These are phyloP conservation scores for Tephrocybe sp. DNA, from an alignment of 768 basidiomycete species.

Conservation along the genomic window DNA sequence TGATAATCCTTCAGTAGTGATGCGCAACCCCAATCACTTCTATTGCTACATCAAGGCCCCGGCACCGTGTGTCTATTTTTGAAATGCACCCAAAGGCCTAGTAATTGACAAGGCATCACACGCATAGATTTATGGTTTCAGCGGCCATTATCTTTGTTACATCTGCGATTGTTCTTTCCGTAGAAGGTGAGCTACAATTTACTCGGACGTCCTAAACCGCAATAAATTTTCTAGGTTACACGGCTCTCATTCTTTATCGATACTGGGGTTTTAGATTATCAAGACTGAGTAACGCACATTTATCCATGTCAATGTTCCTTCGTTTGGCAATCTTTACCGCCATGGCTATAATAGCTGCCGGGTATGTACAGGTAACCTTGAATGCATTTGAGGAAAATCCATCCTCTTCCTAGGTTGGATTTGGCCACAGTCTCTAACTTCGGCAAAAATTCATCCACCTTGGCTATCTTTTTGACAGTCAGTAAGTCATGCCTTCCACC, in stretches of 20 bases:
- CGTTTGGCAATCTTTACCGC: constrained; percentile 17
- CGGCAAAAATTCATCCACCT: constrained; percentile 1
- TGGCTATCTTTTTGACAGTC: constrained; percentile 15
- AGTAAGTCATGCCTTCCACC: neutral
- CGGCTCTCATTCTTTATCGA: constrained; percentile 9
- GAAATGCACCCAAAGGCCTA: neutral
- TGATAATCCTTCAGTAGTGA: constrained; percentile 5
- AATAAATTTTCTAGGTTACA: neutral
- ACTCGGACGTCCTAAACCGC: no score
- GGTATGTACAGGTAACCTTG: neutral
- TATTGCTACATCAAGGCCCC: constrained; percentile 16
- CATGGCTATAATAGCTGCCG: constrained; percentile 4
- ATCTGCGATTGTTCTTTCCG: constrained; percentile 13
- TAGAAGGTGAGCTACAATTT: constrained; percentile 13
- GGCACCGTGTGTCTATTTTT: constrained; percentile 11
- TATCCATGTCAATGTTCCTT: constrained; percentile 17
- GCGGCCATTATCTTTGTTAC: constrained; percentile 7
- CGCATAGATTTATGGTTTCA: constrained; percentile 6
- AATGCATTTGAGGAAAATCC: neutral
- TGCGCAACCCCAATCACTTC: constrained; percentile 13
- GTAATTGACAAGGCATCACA: neutral
- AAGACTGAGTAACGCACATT: neutral
- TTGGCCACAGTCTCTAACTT: neutral
- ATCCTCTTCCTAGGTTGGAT: neutral
- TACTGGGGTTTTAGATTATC: constrained; percentile 9